Conservation (phyloP, 2,329 filamentous ascomycete species). For the Beauveria sp. region DNA sequence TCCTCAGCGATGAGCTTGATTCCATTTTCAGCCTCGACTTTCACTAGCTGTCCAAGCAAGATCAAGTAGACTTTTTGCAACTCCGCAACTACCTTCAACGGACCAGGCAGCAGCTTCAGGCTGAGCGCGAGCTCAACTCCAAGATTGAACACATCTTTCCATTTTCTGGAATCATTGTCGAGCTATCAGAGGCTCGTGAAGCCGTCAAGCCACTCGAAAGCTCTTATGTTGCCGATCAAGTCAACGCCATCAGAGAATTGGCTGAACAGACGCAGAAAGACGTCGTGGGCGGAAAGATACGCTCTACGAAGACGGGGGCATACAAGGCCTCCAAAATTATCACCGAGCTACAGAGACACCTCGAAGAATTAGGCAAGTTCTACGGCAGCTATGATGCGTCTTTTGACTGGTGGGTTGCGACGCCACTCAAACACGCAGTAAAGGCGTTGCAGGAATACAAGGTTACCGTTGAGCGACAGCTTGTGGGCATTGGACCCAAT, state of each 20-base stretch:
- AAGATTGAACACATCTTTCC: slow-evolving; percentile 34
- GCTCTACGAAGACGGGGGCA: slow-evolving; percentile 33
- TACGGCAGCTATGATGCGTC: slow-evolving; percentile 47
- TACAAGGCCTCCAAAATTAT: slow-evolving; percentile 39
- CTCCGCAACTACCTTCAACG: slow-evolving; percentile 38
- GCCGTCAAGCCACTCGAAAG: slow-evolving; percentile 35
- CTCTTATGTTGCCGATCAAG: slow-evolving; percentile 32
- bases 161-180: slow-evolving; percentile 33
- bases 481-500: slow-evolving; percentile 36
- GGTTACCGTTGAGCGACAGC: slow-evolving; percentile 28
- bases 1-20: slow-evolving; percentile 33
- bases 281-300: slow-evolving; percentile 27
- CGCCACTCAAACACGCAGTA: slow-evolving; percentile 35
- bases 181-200: slow-evolving; percentile 41
- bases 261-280: slow-evolving; percentile 26
- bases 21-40: slow-evolving; percentile 20
- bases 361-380: slow-evolving; percentile 42
- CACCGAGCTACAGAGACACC: slow-evolving; percentile 29
- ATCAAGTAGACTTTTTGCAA: slow-evolving; percentile 41
- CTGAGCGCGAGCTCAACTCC: slow-evolving; percentile 29
- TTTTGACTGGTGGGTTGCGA: slow-evolving; percentile 49
- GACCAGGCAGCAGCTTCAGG: slow-evolving; percentile 28
- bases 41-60: slow-evolving; percentile 30
- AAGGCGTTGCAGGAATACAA: slow-evolving; percentile 28
- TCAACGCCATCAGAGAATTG: slow-evolving; percentile 28